Base-by-base conservation (phyloP, 139 green algal genomes). In the Chlorella sp. region DNA sequence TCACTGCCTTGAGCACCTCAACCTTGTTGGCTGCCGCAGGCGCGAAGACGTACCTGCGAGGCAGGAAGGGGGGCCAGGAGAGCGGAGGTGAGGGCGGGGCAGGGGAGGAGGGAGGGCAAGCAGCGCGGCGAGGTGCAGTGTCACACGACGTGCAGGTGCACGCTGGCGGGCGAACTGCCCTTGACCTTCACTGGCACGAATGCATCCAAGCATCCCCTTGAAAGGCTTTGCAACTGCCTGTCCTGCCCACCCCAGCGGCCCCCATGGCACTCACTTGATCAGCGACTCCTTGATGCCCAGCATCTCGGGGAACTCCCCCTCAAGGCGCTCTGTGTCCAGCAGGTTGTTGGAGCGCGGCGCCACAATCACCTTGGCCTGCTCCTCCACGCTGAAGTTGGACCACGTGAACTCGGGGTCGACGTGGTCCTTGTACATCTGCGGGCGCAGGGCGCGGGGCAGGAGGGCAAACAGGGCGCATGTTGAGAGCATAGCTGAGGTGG, bases 281-380 rank as follows among this genome's bases (percentile, higher is more conserved):
- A 99, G 91, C 3, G 95, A 97, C 73, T 98, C 95, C 88, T 93
- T 94, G 94, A 99, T 99, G 42, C 82, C 28, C 86, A 99, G 92
- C 24, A 99, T 91, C 80, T 97, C 89, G 0, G 98, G 98, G 91
- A 99, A 99, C 94, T 99, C 96, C 14, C 85, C 81, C 89, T 97
- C 80, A 86, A 99, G 97, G 93, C 96, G 91, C 64, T 94, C 94
- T 28, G 97, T 98, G 93, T 99, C 97, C 82, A 99, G 90, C 87
- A 99, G 90, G 91, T 99, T 99, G 95, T 99, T 99, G 90, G 95
- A 98, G 85, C 98, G 95, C 24, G 98, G 97, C 28, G 98, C 98
- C 48, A 98, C 94, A 88, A 99, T 99, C 68, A 99, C 92, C 95
- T 99, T 99, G 85, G 97, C 96, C 94, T 99, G 98, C 94, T 99